Evolutionary conservation across 768 basidiomycete species (phyloP).

Genomic region (Tephrocybe rancida): DNA sequence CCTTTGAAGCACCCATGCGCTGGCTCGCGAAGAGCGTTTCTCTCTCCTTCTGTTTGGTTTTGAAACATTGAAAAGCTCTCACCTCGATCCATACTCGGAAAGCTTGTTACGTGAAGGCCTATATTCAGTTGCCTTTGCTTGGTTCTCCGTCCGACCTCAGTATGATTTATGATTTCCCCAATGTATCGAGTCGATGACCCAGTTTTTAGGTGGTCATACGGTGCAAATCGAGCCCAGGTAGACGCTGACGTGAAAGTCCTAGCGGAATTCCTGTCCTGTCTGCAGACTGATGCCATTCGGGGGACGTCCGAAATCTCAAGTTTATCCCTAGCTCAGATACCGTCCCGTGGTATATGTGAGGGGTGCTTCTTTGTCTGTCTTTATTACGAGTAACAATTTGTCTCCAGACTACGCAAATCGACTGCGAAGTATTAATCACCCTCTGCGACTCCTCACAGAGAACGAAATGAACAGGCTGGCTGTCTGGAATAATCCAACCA

Average conservation of each 20-base stretch:
- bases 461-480: constrained; percentile 85
- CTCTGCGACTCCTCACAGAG: constrained; percentile 84
- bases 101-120: constrained; percentile 71
- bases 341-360: constrained; percentile 45
- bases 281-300: constrained; percentile 74
- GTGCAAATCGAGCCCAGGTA: constrained; percentile 90
- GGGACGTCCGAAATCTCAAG: constrained; percentile 63
- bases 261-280: constrained; percentile 77
- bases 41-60: constrained; percentile 93
- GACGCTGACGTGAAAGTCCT: constrained; percentile 87
- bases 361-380: neutral
- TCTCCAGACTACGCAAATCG: constrained; percentile 55
- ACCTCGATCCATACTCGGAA: constrained; percentile 84
- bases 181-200: constrained; percentile 4
- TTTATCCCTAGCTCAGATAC: constrained; percentile 52
- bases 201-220: constrained; percentile 86
- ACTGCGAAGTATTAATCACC: constrained; percentile 68
- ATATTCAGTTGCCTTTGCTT: constrained; percentile 81
- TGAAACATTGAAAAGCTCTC: constrained; percentile 86
- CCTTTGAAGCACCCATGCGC: constrained; percentile 77
- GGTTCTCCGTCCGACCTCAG: constrained; percentile 96
- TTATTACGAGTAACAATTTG: neutral
- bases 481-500: constrained; percentile 90
- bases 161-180: constrained; percentile 39
- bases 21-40: constrained; percentile 89